Base-by-base conservation (phyloP, 1,284 basidiomycete species). In the Rhodotorula sp. region DNA sequence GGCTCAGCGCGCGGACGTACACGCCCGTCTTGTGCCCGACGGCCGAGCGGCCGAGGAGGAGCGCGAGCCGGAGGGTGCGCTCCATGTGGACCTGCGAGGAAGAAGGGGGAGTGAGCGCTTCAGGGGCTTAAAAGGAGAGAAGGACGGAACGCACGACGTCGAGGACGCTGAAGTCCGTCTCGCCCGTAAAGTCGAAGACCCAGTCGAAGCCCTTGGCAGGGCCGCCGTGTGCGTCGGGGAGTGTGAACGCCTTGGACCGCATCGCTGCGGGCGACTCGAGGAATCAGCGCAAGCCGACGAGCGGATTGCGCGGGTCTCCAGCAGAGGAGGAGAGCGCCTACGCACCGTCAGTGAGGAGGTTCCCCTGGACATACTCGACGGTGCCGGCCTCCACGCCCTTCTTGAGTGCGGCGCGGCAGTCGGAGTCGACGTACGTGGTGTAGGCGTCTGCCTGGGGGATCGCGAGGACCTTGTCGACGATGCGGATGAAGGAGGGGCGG, bases 101-200 rank as follows among this genome's bases (percentile, higher is more conserved):
- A 10, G 37, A 19, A 25, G 25, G 46, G 21, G 2, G 46, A 25
- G 46, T 21, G 46, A 48, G 46, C 10, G 6, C 1, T 15, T 62
- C 46, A 62, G 66, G 36, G 32, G 37, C 32, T 34, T 7, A 10
- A 27, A 41, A 44, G 9, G 37, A 29, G 46, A 48, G 41, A 44
- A 8, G 44, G 39, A 25, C 21, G n/a, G 22, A n/a, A 61, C 66
- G 44, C 27, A 72, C 74, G 22, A 57, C 21, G 6, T 73, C 74
- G 13, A 66, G 67, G 5, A 63, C 34, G 12, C 54, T 39, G 48
- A 69, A 71, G 37, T 69, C 67, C 27, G 32, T 25, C 50, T 76
- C 74, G 58, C 74, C 74, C 0, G 74, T 71, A 10, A 76, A 71
- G 53, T 76, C 74, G 15, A 69, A 70, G 0, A 76, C 67, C 53